Evolutionary conservation across 2,329 filamentous ascomycete genomes (phyloP).

Genomic region (Hirsutella minnesotensis): DNA sequence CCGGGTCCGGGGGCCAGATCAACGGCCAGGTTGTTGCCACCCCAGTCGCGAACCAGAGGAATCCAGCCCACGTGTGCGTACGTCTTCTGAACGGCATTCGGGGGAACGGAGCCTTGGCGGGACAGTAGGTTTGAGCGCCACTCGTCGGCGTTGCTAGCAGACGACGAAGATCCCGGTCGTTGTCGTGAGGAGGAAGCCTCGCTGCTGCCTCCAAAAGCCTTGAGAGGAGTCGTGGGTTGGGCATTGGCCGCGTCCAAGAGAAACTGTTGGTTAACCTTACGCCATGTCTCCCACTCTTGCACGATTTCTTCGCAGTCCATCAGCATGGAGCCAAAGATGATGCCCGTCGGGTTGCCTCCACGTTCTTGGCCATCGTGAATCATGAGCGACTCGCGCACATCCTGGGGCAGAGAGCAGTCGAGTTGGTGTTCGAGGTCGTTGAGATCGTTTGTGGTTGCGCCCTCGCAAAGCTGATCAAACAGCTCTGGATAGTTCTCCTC

Average conservation of each 20-base stretch:
- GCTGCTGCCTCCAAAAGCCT: conserved; percentile 54
- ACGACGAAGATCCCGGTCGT: conserved; percentile 31
- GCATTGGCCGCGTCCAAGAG: conserved; percentile 48
- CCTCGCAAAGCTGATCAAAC: conserved; percentile 85
- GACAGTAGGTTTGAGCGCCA: conserved; percentile 81
- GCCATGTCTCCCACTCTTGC: conserved; percentile 96
- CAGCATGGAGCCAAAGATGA: conserved; percentile 89
- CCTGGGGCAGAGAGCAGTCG: conserved; percentile 85
- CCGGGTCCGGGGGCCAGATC: conserved; percentile 83
- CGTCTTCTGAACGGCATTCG: conserved; percentile 76
- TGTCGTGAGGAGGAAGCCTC: conserved; percentile 59
- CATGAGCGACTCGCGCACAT: conserved; percentile 83
- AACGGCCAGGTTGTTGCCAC: conserved; percentile 91
- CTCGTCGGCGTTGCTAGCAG: conserved; percentile 40
- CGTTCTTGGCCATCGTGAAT: conserved; percentile 96
- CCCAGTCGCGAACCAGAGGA: conserved; percentile 91
- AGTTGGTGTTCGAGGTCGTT: conserved; percentile 95
- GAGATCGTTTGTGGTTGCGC: conserved; percentile 84
- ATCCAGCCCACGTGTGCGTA: conserved; percentile 96
- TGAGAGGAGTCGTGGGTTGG: conserved; percentile 54
- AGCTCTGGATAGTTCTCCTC: conserved; percentile 94
- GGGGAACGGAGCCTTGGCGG: conserved; percentile 78
- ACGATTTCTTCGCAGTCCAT: conserved; percentile 97
- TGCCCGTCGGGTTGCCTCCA: conserved; percentile 78
- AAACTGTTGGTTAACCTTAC: conserved; percentile 83